A percentile compares a stretch with the other conserved stretches of the same genome.
Conservation (phyloP, 768 basidiomycete genomes). For the Podaxis pistillaris region DNA sequence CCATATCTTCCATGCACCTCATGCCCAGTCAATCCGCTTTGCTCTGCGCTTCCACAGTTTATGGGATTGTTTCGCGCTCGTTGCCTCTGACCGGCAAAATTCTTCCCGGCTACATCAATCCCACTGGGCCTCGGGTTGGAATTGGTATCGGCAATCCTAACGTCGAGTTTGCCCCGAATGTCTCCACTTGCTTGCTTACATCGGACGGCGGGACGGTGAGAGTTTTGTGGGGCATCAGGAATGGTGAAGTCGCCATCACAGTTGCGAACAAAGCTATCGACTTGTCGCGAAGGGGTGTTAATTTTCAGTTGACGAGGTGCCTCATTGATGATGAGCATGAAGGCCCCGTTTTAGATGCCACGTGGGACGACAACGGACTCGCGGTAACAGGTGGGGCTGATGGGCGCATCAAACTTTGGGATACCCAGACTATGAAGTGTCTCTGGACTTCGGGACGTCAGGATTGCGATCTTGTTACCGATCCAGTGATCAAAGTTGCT, state of each 20-base stretch:
- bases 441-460: slow-evolving; percentile 60
- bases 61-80: slow-evolving; percentile 74
- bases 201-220: slow-evolving; percentile 67
- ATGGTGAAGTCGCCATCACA: slow-evolving; percentile 66
- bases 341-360: slow-evolving; percentile 53
- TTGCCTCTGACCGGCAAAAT: slow-evolving; percentile 68
- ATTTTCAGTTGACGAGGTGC: slow-evolving; percentile 48
- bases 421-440: slow-evolving; percentile 49
- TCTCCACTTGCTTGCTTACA: slow-evolving; percentile 54
- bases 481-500: slow-evolving; percentile 51
- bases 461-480: slow-evolving; percentile 33
- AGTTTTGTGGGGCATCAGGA: slow-evolving; percentile 71
- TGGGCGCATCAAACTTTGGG: slow-evolving; percentile 75
- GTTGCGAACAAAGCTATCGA: slow-evolving; percentile 61
- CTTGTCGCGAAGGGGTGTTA: slow-evolving; percentile 37
- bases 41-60: slow-evolving; percentile 59
- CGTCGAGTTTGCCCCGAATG: slow-evolving; percentile 67
- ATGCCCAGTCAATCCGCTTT: slow-evolving; percentile 57
- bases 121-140: slow-evolving; percentile 55
- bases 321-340: slow-evolving; percentile 58
- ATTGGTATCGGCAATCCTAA: slow-evolving; percentile 73
- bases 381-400: slow-evolving; percentile 56
- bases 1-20: slow-evolving; percentile 57
- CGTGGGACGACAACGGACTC: slow-evolving; percentile 46
- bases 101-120: slow-evolving; percentile 67